These are phyloP conservation scores for Fusarium succisae DNA, from an alignment of 2,329 filamentous ascomycete genomes.

Conservation along the genomic window DNA sequence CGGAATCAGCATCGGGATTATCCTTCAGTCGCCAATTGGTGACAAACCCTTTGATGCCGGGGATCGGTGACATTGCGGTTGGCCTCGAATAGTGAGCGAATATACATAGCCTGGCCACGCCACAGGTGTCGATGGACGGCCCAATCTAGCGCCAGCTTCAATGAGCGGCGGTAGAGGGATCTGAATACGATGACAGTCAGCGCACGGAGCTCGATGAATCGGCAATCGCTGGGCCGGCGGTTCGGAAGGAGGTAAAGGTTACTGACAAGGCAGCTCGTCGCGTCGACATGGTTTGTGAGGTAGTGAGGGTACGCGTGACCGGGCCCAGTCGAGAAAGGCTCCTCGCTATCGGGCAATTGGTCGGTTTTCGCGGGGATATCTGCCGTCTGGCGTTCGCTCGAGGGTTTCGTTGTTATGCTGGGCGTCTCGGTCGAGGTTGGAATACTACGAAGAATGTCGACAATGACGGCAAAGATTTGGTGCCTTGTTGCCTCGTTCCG, in stretches of 20 bases:
- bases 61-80: conserved; percentile 87
- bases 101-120: conserved; percentile 96
- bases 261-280: conserved; percentile 63
- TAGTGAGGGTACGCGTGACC: conserved; percentile 13
- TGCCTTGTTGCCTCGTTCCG: conserved; percentile 39
- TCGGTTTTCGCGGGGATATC: conserved; percentile 19
- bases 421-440: conserved; percentile 22
- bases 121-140: conserved; percentile 90
- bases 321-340: conserved; percentile 24
- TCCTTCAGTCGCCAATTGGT: neutral
- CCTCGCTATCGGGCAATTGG: conserved; percentile 34
- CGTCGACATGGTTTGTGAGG: conserved; percentile 43
- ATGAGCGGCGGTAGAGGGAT: conserved; percentile 87
- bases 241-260: conserved; percentile 16
- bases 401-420: conserved; percentile 12
- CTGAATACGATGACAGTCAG: conserved; percentile 50
- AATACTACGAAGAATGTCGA: conserved; percentile 29
- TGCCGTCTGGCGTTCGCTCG: conserved; percentile 26
- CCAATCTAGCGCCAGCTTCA: conserved; percentile 97
- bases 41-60: conserved; percentile 81
- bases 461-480: conserved; percentile 25
- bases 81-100: conserved; percentile 92
- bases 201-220: neutral
- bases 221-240: conserved; percentile 9
- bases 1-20: conserved; percentile 2